Evolutionary conservation across 2,329 filamentous ascomycete genomes (phyloP), one percentile per base, ranked within the genome.

Genomic region (Aspergillus piperis): DNA sequence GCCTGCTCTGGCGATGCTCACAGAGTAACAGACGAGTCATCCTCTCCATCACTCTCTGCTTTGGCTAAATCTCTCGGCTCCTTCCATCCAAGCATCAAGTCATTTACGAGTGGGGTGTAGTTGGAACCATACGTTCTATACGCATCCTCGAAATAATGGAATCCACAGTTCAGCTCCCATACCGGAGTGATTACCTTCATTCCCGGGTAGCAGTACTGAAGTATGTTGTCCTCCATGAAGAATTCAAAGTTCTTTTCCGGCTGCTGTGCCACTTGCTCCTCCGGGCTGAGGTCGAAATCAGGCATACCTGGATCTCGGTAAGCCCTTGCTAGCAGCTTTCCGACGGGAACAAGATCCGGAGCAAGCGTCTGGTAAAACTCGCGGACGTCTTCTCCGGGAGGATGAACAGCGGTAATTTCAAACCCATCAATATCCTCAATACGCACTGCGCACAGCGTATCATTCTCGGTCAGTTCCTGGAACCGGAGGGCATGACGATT

Each of bases 31-130:
- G 47, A 50, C 15, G 47, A 50, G 47, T n/a, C 27, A 8, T 39
- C 44, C 8, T 41, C 27, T 8, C 60, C 53, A 21, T 54, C 21
- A 2, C 38, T 54, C 32, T 21, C 41, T 5, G 41, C 48, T 6
- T 58, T 54, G 8, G 50, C 54, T 39, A 73, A 32, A 57, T 68
- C 64, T 47, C 67, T 72, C 0, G 88, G 88, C 23, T 83, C 76
- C 72, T 87, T 90, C 82, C 85, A 92, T 17, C 81, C 74, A 21
- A 81, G 68, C 88, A 93, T 90, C 64, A 90, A 77, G 65, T 88
- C 85, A 71, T 93, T 91, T 0, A 85, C 83, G 25, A 92, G 77
- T 59, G 86, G 85, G 0, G 80, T 83, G 70, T 90, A 86, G 70
- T 90, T 90, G 0, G 83, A 84, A 3, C 86, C 86, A 59, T 84